Evolutionary conservation across 306 rosid genomes (phyloP).

Genomic region (Ziziphus jujuba): DNA sequence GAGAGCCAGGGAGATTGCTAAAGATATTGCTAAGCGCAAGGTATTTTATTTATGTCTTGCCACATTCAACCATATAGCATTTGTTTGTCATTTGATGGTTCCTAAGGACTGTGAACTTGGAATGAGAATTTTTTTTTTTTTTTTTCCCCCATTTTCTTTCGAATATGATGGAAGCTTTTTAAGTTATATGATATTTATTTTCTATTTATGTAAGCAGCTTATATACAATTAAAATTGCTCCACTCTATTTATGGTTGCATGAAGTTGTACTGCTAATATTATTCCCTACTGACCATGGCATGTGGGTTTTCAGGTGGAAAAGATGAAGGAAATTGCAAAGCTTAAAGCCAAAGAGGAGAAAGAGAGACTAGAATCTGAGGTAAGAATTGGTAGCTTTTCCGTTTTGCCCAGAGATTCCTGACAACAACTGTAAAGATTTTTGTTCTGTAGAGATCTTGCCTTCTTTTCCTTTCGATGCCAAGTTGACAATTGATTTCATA

Average conservation of each 20-base stretch:
- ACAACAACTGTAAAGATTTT: neutral
- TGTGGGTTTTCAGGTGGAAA: conserved; percentile 62
- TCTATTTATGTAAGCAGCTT: neutral
- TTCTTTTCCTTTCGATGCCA: neutral
- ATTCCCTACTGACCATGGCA: conserved; percentile 3
- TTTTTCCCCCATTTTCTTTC: neutral
- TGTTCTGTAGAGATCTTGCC: neutral
- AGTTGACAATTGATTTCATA: conserved; percentile 15
- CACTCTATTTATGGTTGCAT: neutral
- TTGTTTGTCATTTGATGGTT: neutral
- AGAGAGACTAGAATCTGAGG: conserved; percentile 78
- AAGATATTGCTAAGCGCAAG: conserved; percentile 75
- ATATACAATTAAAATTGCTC: neutral
- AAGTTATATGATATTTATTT: neutral
- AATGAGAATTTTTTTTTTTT: neutral
- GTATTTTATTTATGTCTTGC: conserved; percentile 35
- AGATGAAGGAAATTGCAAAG: conserved; percentile 83
- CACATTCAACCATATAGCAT: neutral
- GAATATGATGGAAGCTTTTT: neutral
- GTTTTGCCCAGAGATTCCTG: neutral
- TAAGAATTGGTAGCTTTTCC: conserved; percentile 15
- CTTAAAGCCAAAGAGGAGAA: conserved; percentile 87
- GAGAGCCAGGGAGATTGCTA: conserved; percentile 83
- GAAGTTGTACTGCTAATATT: neutral
- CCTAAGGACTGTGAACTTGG: neutral